phyloP scores from a whole-genome alignment of 1,284 basidiomycete species.

The Ustilago sp. region DNA sequence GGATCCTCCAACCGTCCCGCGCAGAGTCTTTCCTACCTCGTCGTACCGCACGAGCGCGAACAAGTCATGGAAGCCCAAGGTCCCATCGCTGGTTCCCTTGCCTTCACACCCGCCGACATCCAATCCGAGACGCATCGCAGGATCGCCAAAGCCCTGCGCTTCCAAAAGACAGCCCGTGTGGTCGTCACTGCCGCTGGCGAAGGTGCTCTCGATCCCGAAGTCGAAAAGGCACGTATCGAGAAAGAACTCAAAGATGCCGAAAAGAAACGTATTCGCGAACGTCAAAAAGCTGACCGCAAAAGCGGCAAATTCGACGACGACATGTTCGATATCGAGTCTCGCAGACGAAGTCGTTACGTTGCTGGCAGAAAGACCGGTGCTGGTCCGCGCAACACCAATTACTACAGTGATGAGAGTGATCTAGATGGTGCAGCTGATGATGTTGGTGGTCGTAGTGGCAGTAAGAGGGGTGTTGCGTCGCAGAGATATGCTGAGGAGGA shows the following conservation, averaged over 20 bases:
- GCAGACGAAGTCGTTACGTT: conserved; percentile 34
- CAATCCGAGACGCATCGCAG: conserved; percentile 88
- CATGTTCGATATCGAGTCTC: conserved; percentile 54
- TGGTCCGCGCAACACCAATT: conserved; percentile 52
- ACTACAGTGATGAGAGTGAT: conserved; percentile 63
- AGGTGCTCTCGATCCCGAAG: conserved; percentile 72
- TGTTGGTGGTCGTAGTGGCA: conserved; percentile 26
- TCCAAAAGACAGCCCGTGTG: conserved; percentile 81
- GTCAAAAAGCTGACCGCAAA: conserved; percentile 51
- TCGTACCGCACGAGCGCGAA: conserved; percentile 87
- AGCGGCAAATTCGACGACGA: conserved; percentile 55
- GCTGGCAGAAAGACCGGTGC: conserved; percentile 43
- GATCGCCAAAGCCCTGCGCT: conserved; percentile 85
- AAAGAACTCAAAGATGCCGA: conserved; percentile 64
- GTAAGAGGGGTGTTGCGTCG: conserved; percentile 32
- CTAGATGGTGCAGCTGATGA: conserved; percentile 41
- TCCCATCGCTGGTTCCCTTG: conserved; percentile 83
- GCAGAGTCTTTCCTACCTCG: conserved; percentile 77
- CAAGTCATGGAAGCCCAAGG: conserved; percentile 86
- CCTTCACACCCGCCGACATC: conserved; percentile 86
- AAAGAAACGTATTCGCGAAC: conserved; percentile 62
- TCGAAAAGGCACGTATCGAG: conserved; percentile 73
- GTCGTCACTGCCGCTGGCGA: conserved; percentile 48
- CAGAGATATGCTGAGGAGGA: conserved; percentile 56
- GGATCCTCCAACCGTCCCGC: conserved; percentile 47